Conservation (phyloP, 2,329 filamentous ascomycete genomes). For the Phialophora verrucosa region DNA sequence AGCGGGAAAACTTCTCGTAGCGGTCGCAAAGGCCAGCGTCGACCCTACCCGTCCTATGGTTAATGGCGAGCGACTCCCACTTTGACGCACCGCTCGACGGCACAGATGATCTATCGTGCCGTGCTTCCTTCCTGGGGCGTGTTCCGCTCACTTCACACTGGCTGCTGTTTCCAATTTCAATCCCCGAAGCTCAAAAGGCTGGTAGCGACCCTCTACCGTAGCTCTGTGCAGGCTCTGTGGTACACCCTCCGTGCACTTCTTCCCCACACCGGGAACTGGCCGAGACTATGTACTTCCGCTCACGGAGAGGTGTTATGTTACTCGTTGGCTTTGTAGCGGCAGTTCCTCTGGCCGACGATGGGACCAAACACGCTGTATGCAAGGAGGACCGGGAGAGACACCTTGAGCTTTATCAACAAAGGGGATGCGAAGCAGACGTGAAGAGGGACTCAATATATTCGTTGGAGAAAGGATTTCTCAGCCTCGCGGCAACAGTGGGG, state of each 20-base stretch:
- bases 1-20: background rate
- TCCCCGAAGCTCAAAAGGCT: background rate
- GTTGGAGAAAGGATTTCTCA: constrained; percentile 17
- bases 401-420: background rate
- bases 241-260: background rate
- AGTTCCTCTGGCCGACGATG: background rate
- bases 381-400: background rate
- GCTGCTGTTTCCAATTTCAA: background rate
- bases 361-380: background rate
- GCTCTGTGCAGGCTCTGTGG: background rate
- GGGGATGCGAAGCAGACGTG: background rate
- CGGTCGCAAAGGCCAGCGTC: background rate
- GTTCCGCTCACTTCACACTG: background rate
- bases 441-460: background rate
- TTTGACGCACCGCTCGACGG: background rate
- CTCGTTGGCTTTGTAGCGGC: background rate
- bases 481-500: constrained; percentile 8
- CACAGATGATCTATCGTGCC: background rate
- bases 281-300: background rate
- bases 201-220: background rate
- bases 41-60: background rate
- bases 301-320: background rate
- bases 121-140: background rate
- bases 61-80: background rate
- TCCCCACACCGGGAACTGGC: background rate